Evolutionary conservation across 139 green algal genomes (phyloP), one percentile per base, ranked within the genome.

Genomic region (Chlorella sorokiniana): DNA sequence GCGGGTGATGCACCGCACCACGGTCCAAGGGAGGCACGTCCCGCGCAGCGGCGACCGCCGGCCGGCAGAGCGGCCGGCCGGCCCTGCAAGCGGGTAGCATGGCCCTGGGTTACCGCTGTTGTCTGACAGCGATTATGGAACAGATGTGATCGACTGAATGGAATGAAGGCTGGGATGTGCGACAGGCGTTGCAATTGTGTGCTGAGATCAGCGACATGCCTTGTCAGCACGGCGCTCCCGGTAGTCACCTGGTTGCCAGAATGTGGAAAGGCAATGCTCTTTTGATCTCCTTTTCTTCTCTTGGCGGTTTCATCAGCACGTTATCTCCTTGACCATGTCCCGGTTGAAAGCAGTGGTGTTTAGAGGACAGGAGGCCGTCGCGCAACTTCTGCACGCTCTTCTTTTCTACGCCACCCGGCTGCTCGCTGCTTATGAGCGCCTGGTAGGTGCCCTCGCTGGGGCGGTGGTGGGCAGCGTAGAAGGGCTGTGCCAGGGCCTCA

Each of bases 1-100:
- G 16, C 79, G 88, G 1, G 62, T 92, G 3, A 86, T 92, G 83
- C 88, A 92, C 42, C 59, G 88, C 35, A 88, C 84, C 48, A 92
- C 88, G 1, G 76, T 91, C 25, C 37, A 82, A 23, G 88, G 88
- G 2, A 63, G 48, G 61, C 27, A 78, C 27, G 38, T 76, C 33
- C 80, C 54, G 1, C 54, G 37, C 52, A 79, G n/a, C n/a, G n/a
- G n/a, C n/a, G n/a, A 79, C 27, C 52, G 40, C 14, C 16, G 7
- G 8, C 37, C 23, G 27, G 25, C 27, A 33, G 23, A 48, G 35
- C 70, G 44, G 33, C 31, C 14, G n/a, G 42, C 69, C 40, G 27
- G 27, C 20, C n/a, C n/a, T 29, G 68, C 68, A 75, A 44, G 20
- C 31, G 10, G 29, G 48, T 59, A 16, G 14, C n/a, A n/a, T n/a